Evolutionary conservation across 306 rosid species (phyloP), one percentile per base, ranked within the genome.

Genomic region (Ammopiptanthus mongolicus): DNA sequence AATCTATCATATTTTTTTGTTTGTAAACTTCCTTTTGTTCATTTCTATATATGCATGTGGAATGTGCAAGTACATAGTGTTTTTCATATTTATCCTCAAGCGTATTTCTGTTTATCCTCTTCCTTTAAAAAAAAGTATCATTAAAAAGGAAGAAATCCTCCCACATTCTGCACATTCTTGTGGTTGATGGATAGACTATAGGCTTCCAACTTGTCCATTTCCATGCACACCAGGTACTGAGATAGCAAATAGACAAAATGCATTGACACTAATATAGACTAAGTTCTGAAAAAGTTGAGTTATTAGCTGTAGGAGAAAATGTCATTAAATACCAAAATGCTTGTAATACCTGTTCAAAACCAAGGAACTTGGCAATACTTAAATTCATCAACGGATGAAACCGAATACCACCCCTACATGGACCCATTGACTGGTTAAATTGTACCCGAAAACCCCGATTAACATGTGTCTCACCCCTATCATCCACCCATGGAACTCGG

Each of bases 361-460:
- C 97, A 74, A 91, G 95, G 82, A 91, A 91, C 85, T 91, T 91
- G 65, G 97, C 85, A 76, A 87, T 83, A 37, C 94, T 89, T 80
- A 89, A 86, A 88, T 85, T 91, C 94, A 91, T 84, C 34, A 86
- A 86, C 17, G 91, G 95, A 83, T 91, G 97, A 86, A 91, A 89
- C 57, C 97, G 94, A 61, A 91, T 74, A 66, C 95, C 95, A 52
- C 97, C 97, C 84, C 97, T 89, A 72, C 95, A 89, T 15, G 97
- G 97, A 76, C 97, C 97, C 95, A 89, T 52, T 50, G 97, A 89
- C 87, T 91, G 97, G 83, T 87, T 91, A 65, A 86, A 91, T 65
- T 91, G 95, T 69, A 91, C 92, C 50, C 95, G 88, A 73, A 87
- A 91, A 56, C 88, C 97, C 39, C 97, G 83, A 77, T 89, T 87